Conservation (phyloP, 2,329 filamentous ascomycete species). For the Fusarium citri region DNA sequence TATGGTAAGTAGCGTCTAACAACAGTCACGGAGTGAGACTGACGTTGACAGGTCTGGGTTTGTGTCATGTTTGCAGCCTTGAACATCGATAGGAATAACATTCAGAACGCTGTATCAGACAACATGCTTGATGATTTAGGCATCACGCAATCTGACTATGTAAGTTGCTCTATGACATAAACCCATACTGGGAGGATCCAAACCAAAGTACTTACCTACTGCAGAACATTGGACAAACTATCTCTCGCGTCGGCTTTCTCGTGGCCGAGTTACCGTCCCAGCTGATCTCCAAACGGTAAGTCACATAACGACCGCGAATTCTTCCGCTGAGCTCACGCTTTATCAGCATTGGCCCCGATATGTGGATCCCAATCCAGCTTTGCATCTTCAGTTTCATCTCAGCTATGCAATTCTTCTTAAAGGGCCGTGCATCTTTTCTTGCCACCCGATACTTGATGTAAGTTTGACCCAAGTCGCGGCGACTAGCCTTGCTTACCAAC, state of each 20-base stretch:
- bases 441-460: slow-evolving; percentile 30
- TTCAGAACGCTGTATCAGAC: slow-evolving; percentile 52
- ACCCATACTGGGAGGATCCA: background rate
- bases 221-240: slow-evolving; percentile 29
- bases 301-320: fast-evolving
- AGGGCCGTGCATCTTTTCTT: slow-evolving; percentile 49
- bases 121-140: slow-evolving; percentile 50
- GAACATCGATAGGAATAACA: slow-evolving; percentile 53
- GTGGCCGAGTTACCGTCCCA: slow-evolving; percentile 23
- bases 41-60: slow-evolving; percentile 44
- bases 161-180: background rate
- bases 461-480: background rate
- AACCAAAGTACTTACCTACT: background rate
- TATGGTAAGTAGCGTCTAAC: slow-evolving; percentile 42
- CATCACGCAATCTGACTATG: slow-evolving; percentile 25
- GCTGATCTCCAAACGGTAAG: slow-evolving; percentile 17
- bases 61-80: slow-evolving; percentile 47
- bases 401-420: slow-evolving; percentile 50
- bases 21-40: fast-evolving
- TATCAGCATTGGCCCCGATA: slow-evolving; percentile 55
- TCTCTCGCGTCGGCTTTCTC: slow-evolving; percentile 30
- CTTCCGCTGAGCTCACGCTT: background rate
- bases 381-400: slow-evolving; percentile 51
- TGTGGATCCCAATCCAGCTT: slow-evolving; percentile 63
- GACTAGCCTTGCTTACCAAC: background rate